A percentile compares a stretch with the other conserved stretches of the same genome.
These are phyloP conservation scores for Solanum gracilifrons DNA, from an alignment of 257 asterid genomes.

Conservation along the genomic window DNA sequence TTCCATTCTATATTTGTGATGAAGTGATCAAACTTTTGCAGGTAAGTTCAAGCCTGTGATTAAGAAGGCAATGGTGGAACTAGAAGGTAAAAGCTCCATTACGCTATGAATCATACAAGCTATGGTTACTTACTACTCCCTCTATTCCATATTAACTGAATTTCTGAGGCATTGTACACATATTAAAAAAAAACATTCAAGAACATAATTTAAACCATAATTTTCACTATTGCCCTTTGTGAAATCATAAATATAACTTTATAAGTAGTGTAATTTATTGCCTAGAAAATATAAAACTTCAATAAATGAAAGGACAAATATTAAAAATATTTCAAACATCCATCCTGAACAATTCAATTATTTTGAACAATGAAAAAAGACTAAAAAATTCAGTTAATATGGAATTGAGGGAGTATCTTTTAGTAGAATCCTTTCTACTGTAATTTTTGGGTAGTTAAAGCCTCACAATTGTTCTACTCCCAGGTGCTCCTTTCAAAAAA, in stretches of 20 bases:
- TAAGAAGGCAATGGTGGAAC: slow-evolving; percentile 98
- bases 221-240: neutral
- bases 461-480: neutral
- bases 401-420: neutral
- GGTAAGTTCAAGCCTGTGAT: slow-evolving; percentile 98
- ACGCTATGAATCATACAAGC: neutral
- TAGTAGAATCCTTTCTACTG: neutral
- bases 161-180: neutral
- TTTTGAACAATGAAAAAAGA: neutral
- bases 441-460: neutral
- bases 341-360: neutral
- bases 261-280: neutral
- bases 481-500: slow-evolving; percentile 89
- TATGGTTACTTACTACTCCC: neutral
- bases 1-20: neutral
- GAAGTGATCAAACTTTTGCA: slow-evolving; percentile 12
- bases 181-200: no score
- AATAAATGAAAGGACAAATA: neutral
- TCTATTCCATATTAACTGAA: neutral
- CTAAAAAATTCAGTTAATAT: neutral
- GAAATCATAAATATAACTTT: no score
- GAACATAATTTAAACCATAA: neutral
- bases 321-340: neutral
- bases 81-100: slow-evolving; percentile 45
- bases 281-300: neutral